Conservation (phyloP, 2,329 filamentous ascomycete genomes). For the Pseudogymnoascus destructans region DNA sequence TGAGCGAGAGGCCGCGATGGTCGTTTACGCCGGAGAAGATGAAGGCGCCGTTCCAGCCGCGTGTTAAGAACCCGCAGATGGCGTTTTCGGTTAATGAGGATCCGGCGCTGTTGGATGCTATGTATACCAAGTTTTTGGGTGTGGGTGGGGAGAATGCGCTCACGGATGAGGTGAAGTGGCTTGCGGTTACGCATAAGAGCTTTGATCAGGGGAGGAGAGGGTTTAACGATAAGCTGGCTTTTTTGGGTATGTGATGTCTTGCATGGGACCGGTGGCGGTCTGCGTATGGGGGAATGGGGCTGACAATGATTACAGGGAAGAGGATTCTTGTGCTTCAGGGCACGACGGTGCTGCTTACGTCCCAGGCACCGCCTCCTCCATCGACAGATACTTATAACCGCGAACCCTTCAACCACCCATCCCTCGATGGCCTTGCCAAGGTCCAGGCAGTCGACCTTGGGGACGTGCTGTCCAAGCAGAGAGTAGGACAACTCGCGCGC, state of each 20-base stretch:
- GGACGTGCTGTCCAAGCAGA: slow-evolving; percentile 48
- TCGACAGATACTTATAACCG: slow-evolving; percentile 35
- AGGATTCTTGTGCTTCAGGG: slow-evolving; percentile 46
- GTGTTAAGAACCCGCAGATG: slow-evolving; percentile 39
- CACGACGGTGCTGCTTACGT: slow-evolving; percentile 41
- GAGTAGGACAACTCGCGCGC: slow-evolving; percentile 54
- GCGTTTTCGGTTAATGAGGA: slow-evolving; percentile 62
- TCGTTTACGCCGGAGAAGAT: slow-evolving; percentile 54
- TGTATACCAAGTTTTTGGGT: slow-evolving; percentile 67
- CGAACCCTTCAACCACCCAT: slow-evolving; percentile 54
- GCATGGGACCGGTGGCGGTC: neutral
- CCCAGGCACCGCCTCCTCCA: slow-evolving; percentile 16
- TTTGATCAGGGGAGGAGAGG: slow-evolving; percentile 91
- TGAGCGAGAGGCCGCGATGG: slow-evolving; percentile 47
- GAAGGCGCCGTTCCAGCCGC: slow-evolving; percentile 55
- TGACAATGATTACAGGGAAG: slow-evolving; percentile 36
- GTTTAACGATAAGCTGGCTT: slow-evolving; percentile 88
- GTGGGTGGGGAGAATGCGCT: slow-evolving; percentile 58
- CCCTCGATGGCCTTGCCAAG: slow-evolving; percentile 60
- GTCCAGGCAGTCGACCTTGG: slow-evolving; percentile 48
- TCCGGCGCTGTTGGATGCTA: slow-evolving; percentile 58
- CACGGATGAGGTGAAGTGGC: slow-evolving; percentile 88
- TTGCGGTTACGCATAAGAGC: slow-evolving; percentile 94
- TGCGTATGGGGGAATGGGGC: slow-evolving; percentile 1
- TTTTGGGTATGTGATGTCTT: slow-evolving; percentile 49